Evolutionary conservation across 2,329 filamentous ascomycete species (phyloP), one percentile per base, ranked within the genome.

Genomic region (Ophiosphaerella korrae): DNA sequence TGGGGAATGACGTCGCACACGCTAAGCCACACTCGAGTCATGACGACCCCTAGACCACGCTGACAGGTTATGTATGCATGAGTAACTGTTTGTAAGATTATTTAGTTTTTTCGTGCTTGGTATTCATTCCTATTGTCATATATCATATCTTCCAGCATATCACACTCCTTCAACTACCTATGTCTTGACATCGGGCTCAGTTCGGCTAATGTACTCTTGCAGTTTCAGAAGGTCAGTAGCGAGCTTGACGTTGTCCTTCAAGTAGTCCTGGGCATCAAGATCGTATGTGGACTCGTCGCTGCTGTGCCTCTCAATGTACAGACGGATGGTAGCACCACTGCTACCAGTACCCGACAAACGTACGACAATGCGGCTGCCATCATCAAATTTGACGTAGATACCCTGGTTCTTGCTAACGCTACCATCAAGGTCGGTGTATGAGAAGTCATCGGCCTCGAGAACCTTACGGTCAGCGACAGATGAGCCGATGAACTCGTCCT

Each of bases 271-370:
- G 12, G 92, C 92, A 74, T 95, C 90, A 68, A 88, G 75, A 51
- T 81, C 84, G 71, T 94, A 95, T 53, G 86, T 92, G 55, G 84
- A 86, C 55, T 86, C 80, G 70, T 97, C 91, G 58, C 80, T 84
- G 75, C 90, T 92, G 80, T 97, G 90, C 82, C 94, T 93, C 84
- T 99, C 94, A 63, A 99, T 88, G 77, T 99, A 99, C 62, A 99
- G 82, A 57, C 94, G 89, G 73, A 99, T 97, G 29, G 94, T 99
- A 41, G 94, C 94, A 49, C 94, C 94, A 42, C 90, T 95, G 66
- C 90, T 95, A 60, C 94, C 94, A 16, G 94, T 99, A 43, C 94
- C 94, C 1, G 93, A 97, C 53, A 99, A 82, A 67, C 94, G 89
- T 51, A 97, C 92, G 45, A 99, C 92, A 54, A 97, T 93, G 63